Conservation (phyloP, 2,329 filamentous ascomycete species). For the Exophiala oligosperma region DNA sequence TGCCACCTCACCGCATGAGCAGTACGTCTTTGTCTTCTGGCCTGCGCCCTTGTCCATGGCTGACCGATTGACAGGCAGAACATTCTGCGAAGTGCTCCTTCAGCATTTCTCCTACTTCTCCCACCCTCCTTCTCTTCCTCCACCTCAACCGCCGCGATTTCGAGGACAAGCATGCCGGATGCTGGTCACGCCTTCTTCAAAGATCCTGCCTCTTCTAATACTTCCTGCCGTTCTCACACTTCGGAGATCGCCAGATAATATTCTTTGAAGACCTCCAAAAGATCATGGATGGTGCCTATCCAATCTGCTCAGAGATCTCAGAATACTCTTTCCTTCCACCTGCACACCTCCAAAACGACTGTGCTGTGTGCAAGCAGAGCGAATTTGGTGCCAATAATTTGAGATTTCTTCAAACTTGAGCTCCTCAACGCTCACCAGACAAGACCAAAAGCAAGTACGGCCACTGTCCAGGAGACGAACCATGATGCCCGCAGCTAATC, state of each 20-base stretch:
- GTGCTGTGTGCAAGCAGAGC: too few species aligned
- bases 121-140: too few species aligned
- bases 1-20: slow-evolving; percentile 8
- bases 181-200: not conserved
- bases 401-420: too few species aligned
- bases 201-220: not conserved
- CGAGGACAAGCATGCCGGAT: not conserved
- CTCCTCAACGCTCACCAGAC: too few species aligned
- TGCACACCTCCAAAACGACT: too few species aligned
- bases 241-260: not conserved
- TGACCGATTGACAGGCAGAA: not conserved
- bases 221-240: not conserved
- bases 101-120: too few species aligned
- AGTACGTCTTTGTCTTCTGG: not conserved
- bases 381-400: too few species aligned
- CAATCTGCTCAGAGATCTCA: not conserved
- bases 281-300: not conserved
- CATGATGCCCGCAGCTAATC: too few species aligned
- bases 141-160: not conserved
- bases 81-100: too few species aligned
- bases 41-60: not conserved
- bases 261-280: not conserved
- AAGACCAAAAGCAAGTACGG: too few species aligned
- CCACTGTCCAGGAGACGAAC: too few species aligned
- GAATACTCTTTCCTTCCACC: too few species aligned